Conservation (phyloP, 768 basidiomycete genomes). For the Candolleomyces aberdarensis region DNA sequence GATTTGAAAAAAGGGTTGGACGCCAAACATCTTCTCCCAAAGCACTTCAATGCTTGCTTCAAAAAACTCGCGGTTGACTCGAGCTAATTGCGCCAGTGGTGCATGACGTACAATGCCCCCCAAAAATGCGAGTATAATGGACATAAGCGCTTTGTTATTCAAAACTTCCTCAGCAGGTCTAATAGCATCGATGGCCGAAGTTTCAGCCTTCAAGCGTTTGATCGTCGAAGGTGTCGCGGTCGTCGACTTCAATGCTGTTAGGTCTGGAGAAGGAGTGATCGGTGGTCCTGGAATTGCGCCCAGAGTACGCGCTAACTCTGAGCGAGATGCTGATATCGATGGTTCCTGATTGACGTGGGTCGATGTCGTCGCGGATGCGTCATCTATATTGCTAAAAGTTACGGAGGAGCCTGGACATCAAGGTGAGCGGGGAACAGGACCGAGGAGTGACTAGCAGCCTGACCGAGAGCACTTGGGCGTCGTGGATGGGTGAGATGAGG, state of each 20-base stretch:
- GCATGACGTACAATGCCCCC: no score
- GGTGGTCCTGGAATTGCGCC: constrained; percentile 28
- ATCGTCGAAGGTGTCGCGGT: not conserved
- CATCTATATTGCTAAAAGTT: constrained; percentile 90
- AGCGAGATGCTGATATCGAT: constrained; percentile 38
- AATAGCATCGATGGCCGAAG: no score
- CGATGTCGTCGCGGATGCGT: constrained; percentile 34
- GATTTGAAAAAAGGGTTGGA: no score
- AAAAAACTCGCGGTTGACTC: no score
- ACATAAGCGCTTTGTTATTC: no score
- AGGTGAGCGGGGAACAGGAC: constrained; percentile 40
- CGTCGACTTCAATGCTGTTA: constrained; percentile 18
- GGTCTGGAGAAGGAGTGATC: constrained; percentile 31
- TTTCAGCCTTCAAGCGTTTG: no score
- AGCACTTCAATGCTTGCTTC: no score
- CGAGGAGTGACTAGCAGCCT: constrained; percentile 43
- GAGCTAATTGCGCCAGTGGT: no score
- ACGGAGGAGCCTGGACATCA: constrained; percentile 55
- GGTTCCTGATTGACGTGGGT: constrained; percentile 61
- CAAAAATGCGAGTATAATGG: no score
- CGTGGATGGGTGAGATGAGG: constrained; percentile 59
- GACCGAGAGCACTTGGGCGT: constrained; percentile 72
- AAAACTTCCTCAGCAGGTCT: no score
- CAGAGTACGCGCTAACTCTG: constrained; percentile 26
- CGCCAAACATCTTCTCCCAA: no score